Evolutionary conservation across 2,329 filamentous ascomycete species (phyloP), one percentile per base, ranked within the genome.

Genomic region (Penicillium sclerotiorum): DNA sequence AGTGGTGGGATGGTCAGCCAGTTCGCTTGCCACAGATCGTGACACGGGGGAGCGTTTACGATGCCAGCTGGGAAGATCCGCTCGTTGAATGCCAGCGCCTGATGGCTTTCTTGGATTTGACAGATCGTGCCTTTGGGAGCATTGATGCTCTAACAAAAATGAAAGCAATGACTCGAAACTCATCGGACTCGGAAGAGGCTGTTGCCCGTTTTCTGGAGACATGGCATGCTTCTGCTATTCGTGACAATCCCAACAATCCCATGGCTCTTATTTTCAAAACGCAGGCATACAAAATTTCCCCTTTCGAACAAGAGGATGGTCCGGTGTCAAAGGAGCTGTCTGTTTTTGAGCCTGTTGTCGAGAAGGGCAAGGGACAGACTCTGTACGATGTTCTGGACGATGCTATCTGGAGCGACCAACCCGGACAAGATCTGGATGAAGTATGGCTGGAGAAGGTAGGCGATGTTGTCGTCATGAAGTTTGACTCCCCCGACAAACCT

Each of bases 1-100:
- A 83, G 9, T 87, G 84, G 84, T 87, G 84, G 83, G 80, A 78
- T 58, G 84, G 84, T 17, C 75, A 74, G 23, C 63, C 75, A 0
- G 78, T 82, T 21, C 69, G 75, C 23, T 65, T 77, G 12, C 73
- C 79, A 3, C 77, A 75, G 39, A 77, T 80, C 18, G 73, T 83
- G n/a, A 74, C 78, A 68, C 22, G 66, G 71, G 49, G 60, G 66
- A 23, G 58, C 62, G n/a, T n/a, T 8, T 62, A 64, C 4, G 64
- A 70, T 28, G 63, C 60, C 17, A 65, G 73, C 30, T 67, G 67
- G 56, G 70, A 75, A 33, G 74, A 79, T 36, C 67, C 84, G 15
- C 65, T 85, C 8, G 69, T 78, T 40, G 84, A 86, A 65, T 71
- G 77, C 28, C 84, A 87, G 62, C 76, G 84, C 11, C 60, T 86